Conservation (phyloP, 352 stramenopile genomes). For the Phytopythium aichiense region DNA sequence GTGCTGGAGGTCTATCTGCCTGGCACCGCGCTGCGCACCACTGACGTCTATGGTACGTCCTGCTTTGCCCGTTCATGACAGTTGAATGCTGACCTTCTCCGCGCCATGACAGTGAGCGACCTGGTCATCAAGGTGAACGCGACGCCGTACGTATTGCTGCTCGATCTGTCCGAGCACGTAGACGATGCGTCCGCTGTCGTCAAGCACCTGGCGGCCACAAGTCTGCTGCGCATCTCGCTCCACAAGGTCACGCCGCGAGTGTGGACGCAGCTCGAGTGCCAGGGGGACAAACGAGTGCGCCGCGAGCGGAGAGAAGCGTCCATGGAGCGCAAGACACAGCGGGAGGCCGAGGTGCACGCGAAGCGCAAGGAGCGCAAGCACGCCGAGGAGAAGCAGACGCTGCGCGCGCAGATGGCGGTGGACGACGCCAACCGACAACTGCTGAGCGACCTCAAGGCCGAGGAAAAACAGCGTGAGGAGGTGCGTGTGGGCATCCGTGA, state of each 20-base stretch:
- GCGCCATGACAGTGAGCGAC: slow-evolving; percentile 48
- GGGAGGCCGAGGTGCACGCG: slow-evolving; percentile 32
- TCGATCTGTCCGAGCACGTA: slow-evolving; percentile 60
- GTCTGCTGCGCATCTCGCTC: slow-evolving; percentile 41
- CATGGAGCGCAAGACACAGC: slow-evolving; percentile 52
- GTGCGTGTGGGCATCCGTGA: slow-evolving; percentile 14
- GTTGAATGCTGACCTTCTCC: background rate
- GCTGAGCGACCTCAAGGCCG: slow-evolving; percentile 62
- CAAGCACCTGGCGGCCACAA: slow-evolving; percentile 34
- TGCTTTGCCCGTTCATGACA: slow-evolving; percentile 1
- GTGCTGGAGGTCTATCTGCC: slow-evolving; percentile 52
- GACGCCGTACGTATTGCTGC: slow-evolving; percentile 63
- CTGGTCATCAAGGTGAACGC: slow-evolving; percentile 80
- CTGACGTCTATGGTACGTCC: slow-evolving; percentile 60
- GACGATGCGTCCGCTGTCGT: slow-evolving; percentile 46
- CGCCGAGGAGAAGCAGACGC: slow-evolving; percentile 64
- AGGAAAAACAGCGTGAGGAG: slow-evolving; percentile 78
- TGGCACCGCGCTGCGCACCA: slow-evolving; percentile 35
- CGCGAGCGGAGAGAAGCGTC: slow-evolving; percentile 46
- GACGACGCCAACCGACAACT: slow-evolving; percentile 75
- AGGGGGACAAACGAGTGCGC: slow-evolving; percentile 31
- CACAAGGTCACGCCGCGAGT: slow-evolving; percentile 34
- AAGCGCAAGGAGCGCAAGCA: slow-evolving; percentile 55
- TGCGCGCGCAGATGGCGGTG: slow-evolving; percentile 79
- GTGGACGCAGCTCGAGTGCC: slow-evolving; percentile 40